phyloP scores from a whole-genome alignment of 78 protist species.

The Dictyostelium citrinum region DNA sequence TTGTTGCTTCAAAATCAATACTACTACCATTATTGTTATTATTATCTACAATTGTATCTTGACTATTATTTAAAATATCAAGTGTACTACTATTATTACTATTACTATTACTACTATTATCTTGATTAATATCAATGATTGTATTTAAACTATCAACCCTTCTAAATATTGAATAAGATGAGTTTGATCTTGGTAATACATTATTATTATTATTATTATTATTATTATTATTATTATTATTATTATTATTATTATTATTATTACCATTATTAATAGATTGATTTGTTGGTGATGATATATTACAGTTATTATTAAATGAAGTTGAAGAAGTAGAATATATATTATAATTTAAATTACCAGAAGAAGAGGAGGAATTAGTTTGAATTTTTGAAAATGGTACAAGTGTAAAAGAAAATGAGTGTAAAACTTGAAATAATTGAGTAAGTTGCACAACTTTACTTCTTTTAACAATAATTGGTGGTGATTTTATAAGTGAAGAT shows the following conservation, averaged over 20 bases:
- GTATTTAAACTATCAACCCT: background rate
- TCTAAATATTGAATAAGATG: conserved; percentile 7
- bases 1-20: background rate
- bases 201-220: background rate
- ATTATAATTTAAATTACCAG: background rate
- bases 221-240: background rate
- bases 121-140: background rate
- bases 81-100: background rate
- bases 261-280: background rate
- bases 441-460: conserved; percentile 14
- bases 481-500: background rate
- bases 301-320: background rate
- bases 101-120: background rate
- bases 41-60: background rate
- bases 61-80: background rate
- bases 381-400: conserved; percentile 18
- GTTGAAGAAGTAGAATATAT: background rate
- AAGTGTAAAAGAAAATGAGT: conserved; percentile 12
- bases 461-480: conserved; percentile 11
- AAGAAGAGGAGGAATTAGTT: background rate
- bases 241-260: background rate
- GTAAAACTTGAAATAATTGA: conserved; percentile 19
- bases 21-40: background rate
- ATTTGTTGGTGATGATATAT: background rate
- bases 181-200: background rate